Base-by-base conservation (phyloP, 805 yeast species). In the Tetrapisispora phaffii region DNA sequence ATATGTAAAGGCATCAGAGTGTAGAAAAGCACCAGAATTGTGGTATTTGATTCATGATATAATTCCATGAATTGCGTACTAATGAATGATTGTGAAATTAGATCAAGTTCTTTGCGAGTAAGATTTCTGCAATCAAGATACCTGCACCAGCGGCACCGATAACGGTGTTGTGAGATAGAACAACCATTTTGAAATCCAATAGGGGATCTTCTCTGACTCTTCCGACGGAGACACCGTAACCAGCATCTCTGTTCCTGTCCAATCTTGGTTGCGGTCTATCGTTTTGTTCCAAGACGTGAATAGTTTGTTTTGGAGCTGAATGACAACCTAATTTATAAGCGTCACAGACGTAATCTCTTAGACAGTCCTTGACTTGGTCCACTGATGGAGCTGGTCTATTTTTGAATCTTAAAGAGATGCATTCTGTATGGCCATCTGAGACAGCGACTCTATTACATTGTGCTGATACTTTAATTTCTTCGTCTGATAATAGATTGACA, bases 131-230 rank as follows among this genome's bases (percentile, higher is more conserved):
- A 63, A 93, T 93, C 66, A 93, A 78, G 49, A 93, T 75, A 66
- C 98, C 98, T 8, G 97, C 84, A 64, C 98, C 98, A 22, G 98
- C 98, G 60, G 98, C 98, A 61, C 98, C 98, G 54, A 93, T 86
- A 58, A 93, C 77, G 45, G 98, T 93, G 75, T 93, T 93, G 68
- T 93, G 98, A 23, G 97, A 89, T 53, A 93, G 72, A n/a, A 88
- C 93, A 45, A 93, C 96, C 89, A 93, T 90, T 71, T 93, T 93
- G 72, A 76, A 79, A 66, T 93, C 98, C 56, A 93, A 74, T 12
- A 93, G 86, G 8, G 95, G 88, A 63, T 93, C 98, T 56, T 79
- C 85, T 72, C 98, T 82, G 48, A 93, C 70, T 68, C 98, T 78
- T 42, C 98, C 97, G 42, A 93, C 97, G 39, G 94, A 76, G 44